Evolutionary conservation across 257 asterid genomes (phyloP).

Genomic region (Cinchona pubescens): DNA sequence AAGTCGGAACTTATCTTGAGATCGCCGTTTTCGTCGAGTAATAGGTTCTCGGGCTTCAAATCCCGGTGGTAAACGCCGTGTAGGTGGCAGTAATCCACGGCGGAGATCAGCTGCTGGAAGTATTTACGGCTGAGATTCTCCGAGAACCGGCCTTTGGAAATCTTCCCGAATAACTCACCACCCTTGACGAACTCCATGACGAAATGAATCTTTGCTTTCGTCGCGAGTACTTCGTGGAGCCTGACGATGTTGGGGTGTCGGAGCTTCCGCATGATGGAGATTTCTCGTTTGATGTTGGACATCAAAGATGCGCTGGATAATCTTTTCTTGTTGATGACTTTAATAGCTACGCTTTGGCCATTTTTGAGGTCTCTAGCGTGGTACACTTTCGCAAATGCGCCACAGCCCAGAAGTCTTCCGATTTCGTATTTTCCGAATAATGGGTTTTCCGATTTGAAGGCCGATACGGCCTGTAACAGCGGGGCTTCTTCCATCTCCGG

Average conservation of each 20-base stretch:
- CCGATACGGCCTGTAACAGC: constrained; percentile 20
- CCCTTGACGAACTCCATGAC: constrained; percentile 82
- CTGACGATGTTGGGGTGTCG: constrained; percentile 61
- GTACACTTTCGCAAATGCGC: constrained; percentile 90
- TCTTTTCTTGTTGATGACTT: constrained; percentile 51
- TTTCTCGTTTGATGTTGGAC: constrained; percentile 66
- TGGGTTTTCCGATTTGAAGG: constrained; percentile 36
- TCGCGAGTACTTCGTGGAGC: constrained; percentile 74
- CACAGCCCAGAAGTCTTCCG: constrained; percentile 88
- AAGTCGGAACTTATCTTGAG: constrained; percentile 82
- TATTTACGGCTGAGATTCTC: constrained; percentile 64
- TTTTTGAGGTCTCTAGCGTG: constrained; percentile 63
- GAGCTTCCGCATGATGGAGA: constrained; percentile 61
- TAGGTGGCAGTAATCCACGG: constrained; percentile 66
- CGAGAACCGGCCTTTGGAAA: constrained; percentile 59
- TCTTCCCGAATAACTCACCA: constrained; percentile 69
- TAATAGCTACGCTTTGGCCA: constrained; percentile 77
- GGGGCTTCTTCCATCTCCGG: constrained; percentile 41
- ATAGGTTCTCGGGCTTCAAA: constrained; percentile 78
- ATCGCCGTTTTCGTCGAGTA: constrained; percentile 75
- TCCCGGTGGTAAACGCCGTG: constrained; percentile 87
- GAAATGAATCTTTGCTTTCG: constrained; percentile 61
- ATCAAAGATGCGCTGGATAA: constrained; percentile 13
- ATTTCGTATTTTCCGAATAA: constrained; percentile 76
- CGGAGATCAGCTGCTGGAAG: constrained; percentile 83